Evolutionary conservation across 805 yeast species (phyloP), one percentile per base, ranked within the genome.

Genomic region (Candida xyloterini): DNA sequence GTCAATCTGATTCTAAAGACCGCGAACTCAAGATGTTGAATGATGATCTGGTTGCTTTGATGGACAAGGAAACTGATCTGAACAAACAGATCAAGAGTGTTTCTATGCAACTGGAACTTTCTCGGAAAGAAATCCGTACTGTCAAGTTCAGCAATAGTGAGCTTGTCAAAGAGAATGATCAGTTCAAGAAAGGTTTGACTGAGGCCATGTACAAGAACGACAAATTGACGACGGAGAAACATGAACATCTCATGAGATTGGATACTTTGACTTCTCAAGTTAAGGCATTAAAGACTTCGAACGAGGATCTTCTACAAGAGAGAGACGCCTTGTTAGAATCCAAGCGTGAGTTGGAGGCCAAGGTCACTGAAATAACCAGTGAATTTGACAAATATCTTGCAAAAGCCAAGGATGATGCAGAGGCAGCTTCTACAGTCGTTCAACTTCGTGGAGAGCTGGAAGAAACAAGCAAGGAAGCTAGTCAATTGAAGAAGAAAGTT

Each of bases 31-130:
- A 74, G 37, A 64, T 67, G 35, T 56, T 84, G 42, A 76, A 73
- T 46, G 67, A 67, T 25, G 79, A 79, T 33, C 55, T 86, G 27
- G 67, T 71, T 26, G 65, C 67, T 39, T 72, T 76, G 47, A 66
- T 79, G 63, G 79, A 79, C 50, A 70, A 68, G 27, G 95, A 87
- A 57, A 79, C 87, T 1, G 77, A 74, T 22, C 58, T 83, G 39
- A 76, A 80, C 43, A 83, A 80, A 48, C 80, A 75, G 32, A 66
- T 81, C 47, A 81, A 84, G 37, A 76, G 76, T 27, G 61, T 82
- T 20, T 75, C 72, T 30, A 72, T 79, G 47, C 82, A 80, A 44
- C 61, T 78, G 31, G 87, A 80, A 44, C 73, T 76, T 7, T 57
- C 75, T n/a, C 62, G 68, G 25, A 65, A 63, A n/a, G 73, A 68